Conservation (phyloP, 2,329 filamentous ascomycete genomes). For the Aureobasidium sp. region DNA sequence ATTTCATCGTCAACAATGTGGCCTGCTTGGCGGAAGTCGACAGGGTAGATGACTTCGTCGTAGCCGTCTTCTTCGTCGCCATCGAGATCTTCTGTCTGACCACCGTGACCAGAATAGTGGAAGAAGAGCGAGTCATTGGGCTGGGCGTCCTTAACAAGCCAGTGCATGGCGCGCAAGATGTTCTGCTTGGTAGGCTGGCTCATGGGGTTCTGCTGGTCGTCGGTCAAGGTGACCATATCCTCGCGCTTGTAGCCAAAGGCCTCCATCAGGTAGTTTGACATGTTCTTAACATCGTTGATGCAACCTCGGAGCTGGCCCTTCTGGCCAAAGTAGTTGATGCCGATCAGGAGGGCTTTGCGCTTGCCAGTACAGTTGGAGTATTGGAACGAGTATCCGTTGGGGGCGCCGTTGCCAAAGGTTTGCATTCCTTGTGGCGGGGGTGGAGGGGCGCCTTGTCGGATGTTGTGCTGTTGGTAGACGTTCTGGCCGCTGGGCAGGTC, state of each 20-base stretch:
- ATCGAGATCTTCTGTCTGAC: constrained; percentile 72
- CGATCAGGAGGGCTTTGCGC: constrained; percentile 83
- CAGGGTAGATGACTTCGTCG: constrained; percentile 77
- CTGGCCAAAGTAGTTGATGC: constrained; percentile 95
- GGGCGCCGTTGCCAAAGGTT: constrained; percentile 72
- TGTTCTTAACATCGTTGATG: constrained; percentile 96
- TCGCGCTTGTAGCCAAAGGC: constrained; percentile 89
- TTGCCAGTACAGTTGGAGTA: constrained; percentile 87
- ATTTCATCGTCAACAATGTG: constrained; percentile 81
- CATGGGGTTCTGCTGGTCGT: constrained; percentile 96
- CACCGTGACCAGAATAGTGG: constrained; percentile 87
- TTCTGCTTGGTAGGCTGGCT: constrained; percentile 95
- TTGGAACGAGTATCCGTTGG: constrained; percentile 73
- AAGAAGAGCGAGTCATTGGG: constrained; percentile 96
- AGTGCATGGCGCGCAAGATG: constrained; percentile 93
- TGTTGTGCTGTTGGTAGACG: constrained; percentile 51
- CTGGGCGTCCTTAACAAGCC: constrained; percentile 87
- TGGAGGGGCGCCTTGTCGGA: constrained; percentile 38
- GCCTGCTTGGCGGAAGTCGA: constrained; percentile 71
- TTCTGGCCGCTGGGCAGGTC: constrained; percentile 39
- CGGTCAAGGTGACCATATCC: constrained; percentile 94
- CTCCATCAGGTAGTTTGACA: constrained; percentile 83
- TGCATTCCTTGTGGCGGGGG: constrained; percentile 40
- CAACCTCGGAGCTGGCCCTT: constrained; percentile 84
- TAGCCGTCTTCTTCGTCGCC: constrained; percentile 77